phyloP scores from a whole-genome alignment of 805 yeast genomes.

The Metschnikowia koreensis region DNA sequence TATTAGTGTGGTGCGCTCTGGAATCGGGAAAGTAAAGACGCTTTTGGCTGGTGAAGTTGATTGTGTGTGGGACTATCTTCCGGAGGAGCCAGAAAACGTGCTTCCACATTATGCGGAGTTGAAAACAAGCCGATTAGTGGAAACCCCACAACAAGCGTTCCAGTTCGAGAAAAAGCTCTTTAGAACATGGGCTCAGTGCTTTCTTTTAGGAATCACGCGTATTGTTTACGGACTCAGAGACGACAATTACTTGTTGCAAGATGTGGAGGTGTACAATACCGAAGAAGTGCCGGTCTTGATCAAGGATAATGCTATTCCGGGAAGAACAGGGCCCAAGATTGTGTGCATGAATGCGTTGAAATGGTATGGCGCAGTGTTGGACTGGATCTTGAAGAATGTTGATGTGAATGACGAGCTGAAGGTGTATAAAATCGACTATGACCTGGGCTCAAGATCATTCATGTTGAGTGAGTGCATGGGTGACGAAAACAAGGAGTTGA shows the following conservation, averaged over 20 bases:
- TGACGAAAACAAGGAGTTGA: conserved; percentile 23
- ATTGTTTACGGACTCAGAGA: conserved; percentile 87
- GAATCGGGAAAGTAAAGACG: conserved; percentile 69
- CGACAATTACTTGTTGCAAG: conserved; percentile 56
- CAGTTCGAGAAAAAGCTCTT: conserved; percentile 75
- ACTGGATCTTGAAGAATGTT: conserved; percentile 60
- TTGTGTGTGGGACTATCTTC: conserved; percentile 80
- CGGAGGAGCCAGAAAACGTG: conserved; percentile 46
- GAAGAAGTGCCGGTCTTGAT: conserved; percentile 74
- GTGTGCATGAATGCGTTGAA: conserved; percentile 76
- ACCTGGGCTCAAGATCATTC: conserved; percentile 53
- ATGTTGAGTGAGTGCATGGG: conserved; percentile 47
- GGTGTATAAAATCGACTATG: conserved; percentile 56
- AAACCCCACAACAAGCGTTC: conserved; percentile 54
- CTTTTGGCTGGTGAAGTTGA: conserved; percentile 90
- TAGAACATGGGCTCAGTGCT: conserved; percentile 91
- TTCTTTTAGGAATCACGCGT: conserved; percentile 78
- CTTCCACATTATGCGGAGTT: conserved; percentile 80
- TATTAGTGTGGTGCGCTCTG: conserved; percentile 76
- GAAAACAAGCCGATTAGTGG: conserved; percentile 64
- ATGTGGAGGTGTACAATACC: conserved; percentile 73
- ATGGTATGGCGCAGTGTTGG: conserved; percentile 82
- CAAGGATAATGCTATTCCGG: conserved; percentile 47
- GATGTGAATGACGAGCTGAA: conserved; percentile 52
- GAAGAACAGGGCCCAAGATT: conserved; percentile 42